Conservation (phyloP, 1,284 basidiomycete genomes). For the Sanghuangporus weigelae region DNA sequence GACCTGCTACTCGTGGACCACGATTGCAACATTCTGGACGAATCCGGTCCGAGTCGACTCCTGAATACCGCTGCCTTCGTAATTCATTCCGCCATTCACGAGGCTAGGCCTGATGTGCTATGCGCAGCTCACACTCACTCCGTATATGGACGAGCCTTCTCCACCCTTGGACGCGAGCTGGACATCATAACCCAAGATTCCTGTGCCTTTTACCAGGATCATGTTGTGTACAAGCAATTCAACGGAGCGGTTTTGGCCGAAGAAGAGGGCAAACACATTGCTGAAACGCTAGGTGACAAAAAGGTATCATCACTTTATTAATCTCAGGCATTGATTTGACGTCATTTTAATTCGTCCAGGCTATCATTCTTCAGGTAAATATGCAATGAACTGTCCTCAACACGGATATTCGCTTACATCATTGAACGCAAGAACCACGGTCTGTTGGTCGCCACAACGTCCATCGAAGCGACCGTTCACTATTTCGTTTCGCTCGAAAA, state of each 20-base stretch:
- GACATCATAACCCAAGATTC: slow-evolving; percentile 49
- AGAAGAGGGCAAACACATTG: slow-evolving; percentile 54
- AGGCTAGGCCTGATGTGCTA: slow-evolving; percentile 54
- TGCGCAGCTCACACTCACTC: slow-evolving; percentile 65
- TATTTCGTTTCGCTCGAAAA: slow-evolving; percentile 37
- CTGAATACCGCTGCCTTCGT: slow-evolving; percentile 46
- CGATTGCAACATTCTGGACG: slow-evolving; percentile 41
- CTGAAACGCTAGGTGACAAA: slow-evolving; percentile 43
- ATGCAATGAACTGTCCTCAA: neutral
- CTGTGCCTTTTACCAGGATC: slow-evolving; percentile 41
- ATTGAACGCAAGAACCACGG: slow-evolving; percentile 49
- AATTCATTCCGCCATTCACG: slow-evolving; percentile 52
- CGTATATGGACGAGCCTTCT: slow-evolving; percentile 57
- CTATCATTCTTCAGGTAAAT: slow-evolving; percentile 24
- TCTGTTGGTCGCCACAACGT: slow-evolving; percentile 40
- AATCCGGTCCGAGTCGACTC: slow-evolving; percentile 34
- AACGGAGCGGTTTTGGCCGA: slow-evolving; percentile 55
- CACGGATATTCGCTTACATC: slow-evolving; percentile 11
- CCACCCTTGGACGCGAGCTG: slow-evolving; percentile 49
- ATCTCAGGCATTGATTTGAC: neutral
- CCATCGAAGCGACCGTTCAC: slow-evolving; percentile 37
- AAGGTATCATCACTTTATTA: slow-evolving; percentile 29
- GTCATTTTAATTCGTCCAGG: slow-evolving; percentile 13
- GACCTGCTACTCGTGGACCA: slow-evolving; percentile 47
- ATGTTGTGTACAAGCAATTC: slow-evolving; percentile 41